Base-by-base conservation (phyloP, 1,284 basidiomycete species). In the Earliella scabrosa region DNA sequence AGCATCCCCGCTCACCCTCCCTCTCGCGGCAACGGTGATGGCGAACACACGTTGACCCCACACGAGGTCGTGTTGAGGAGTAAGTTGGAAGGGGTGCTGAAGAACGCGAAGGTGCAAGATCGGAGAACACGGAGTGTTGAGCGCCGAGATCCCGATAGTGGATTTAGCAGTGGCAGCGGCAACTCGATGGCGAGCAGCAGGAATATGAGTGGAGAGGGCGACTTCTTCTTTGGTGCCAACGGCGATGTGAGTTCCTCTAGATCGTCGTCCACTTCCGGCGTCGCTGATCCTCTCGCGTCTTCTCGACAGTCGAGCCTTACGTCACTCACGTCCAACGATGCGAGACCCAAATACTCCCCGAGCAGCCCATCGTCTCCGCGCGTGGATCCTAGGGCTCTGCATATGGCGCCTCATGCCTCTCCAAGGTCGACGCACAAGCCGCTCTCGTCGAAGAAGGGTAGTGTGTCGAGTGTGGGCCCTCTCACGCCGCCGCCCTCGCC, bases 21-120 rank as follows among this genome's bases (percentile, higher is more conserved):
- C 2, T 51, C 60, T 16, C 60, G 63, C 14, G 48, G 55, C 16
- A 60, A 60, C 11, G 23, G 54, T 4, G 69, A 66, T 34, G 61
- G 50, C 41, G 68, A 68, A n/a, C 60, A 40, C n/a, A 23, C 56
- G 18, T 32, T 70, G 56, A 79, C 82, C 11, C 81, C 84, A 0
- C 83, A 86, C 46, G 82, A 81, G 62, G 79, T 79, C 38, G 83
- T 81, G 7, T 72, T 86, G 24, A 74, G 79, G n/a, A 78, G 74
- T 41, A 74, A 79, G 24, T 70, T 86, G n/a, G 83, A 86, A 67
- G 71, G 77, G 10, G 81, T 85, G 34, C 66, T 86, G 29, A 71
- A 71, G 56, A 66, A 61, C 52, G 66, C 71, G 65, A 64, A 69
- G 67, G 55, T 68, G 50, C 63, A 70, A 62, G 61, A 61, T 34